Conservation (phyloP, 257 asterid genomes). For the Lavandula angustifolia region DNA sequence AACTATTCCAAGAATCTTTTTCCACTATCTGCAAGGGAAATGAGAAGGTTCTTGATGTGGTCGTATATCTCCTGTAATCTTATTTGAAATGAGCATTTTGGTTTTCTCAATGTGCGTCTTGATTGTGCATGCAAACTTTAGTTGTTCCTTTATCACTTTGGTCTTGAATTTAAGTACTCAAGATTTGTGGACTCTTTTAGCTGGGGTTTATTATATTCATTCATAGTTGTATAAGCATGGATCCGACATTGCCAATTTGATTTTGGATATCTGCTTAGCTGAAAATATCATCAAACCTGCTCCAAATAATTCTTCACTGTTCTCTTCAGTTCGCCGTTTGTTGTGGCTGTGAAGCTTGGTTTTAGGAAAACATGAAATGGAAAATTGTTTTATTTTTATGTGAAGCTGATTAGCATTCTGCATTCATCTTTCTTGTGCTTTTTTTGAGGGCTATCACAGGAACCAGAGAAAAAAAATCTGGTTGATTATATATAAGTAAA, state of each 20-base stretch:
- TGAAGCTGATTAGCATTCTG: no score
- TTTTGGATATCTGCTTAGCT: neutral
- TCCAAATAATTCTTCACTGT: no score
- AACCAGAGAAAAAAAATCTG: no score
- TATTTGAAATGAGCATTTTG: constrained; percentile 8
- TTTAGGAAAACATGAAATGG: no score
- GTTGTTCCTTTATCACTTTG: neutral
- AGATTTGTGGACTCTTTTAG: no score
- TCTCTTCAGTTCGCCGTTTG: neutral
- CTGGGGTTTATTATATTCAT: neutral
- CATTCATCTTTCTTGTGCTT: no score
- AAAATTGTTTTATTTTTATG: no score
- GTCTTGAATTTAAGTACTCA: constrained; percentile 1
- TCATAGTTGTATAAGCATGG: neutral
- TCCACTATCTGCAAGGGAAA: no score
- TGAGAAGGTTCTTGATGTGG: constrained; percentile 26
- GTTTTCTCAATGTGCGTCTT: neutral
- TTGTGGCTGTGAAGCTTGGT: no score
- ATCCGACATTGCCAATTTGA: neutral
- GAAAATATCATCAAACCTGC: neutral
- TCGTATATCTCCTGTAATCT: constrained; percentile 3
- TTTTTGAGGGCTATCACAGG: no score
- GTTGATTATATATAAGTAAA: no score
- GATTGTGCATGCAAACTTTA: neutral
- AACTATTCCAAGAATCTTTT: no score